These are phyloP conservation scores for Wickerhamiella azyma DNA, from an alignment of 805 yeast genomes.

Conservation along the genomic window DNA sequence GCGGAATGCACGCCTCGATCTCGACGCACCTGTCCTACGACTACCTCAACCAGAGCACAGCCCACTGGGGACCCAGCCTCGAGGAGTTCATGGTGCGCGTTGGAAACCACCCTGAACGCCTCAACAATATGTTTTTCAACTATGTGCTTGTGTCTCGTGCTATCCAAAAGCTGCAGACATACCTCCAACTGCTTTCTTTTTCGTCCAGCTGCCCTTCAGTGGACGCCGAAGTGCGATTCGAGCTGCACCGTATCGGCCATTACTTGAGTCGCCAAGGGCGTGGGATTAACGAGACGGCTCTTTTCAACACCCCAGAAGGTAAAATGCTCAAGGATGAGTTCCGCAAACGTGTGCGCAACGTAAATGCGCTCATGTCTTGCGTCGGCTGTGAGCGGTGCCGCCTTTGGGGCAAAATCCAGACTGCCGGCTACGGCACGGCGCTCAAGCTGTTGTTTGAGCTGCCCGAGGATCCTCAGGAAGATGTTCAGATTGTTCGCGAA, in stretches of 20 bases:
- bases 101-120: constrained; percentile 77
- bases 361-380: constrained; percentile 90
- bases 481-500: constrained; percentile 32
- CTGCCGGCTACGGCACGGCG: constrained; percentile 96
- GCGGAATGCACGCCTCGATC: constrained; percentile 92
- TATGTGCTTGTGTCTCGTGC: constrained; percentile 80
- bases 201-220: constrained; percentile 30
- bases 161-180: constrained; percentile 48
- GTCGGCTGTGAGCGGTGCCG: constrained; percentile 97
- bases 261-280: constrained; percentile 22
- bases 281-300: constrained; percentile 38
- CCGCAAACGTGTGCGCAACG: constrained; percentile 72
- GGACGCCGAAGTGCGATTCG: constrained; percentile 34
- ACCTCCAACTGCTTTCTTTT: constrained; percentile 38
- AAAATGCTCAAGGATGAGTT: constrained; percentile 65
- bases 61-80: constrained; percentile 73
- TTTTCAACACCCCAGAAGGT: constrained; percentile 31
- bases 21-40: constrained; percentile 87
- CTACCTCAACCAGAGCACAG: constrained; percentile 54
- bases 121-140: constrained; percentile 81
- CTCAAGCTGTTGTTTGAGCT: constrained; percentile 77
- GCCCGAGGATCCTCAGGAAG: constrained; percentile 36
- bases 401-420: constrained; percentile 95
- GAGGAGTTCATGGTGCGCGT: constrained; percentile 77
- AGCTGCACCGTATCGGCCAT: constrained; percentile 30